Conservation (phyloP, 1,284 basidiomycete genomes). For the Trichosporon coremiiforme region DNA sequence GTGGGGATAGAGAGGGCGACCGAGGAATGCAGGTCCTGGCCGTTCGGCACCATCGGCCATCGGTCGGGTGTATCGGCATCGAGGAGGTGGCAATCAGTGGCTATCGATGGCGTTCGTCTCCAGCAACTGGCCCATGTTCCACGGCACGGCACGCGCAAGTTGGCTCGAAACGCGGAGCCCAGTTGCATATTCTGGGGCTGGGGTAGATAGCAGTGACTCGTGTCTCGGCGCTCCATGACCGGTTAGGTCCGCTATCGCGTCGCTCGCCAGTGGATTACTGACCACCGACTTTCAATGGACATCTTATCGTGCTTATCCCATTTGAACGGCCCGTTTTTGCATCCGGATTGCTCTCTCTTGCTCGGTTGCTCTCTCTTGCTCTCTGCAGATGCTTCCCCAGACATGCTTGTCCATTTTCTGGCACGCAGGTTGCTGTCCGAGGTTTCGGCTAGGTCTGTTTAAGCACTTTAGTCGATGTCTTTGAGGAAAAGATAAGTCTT, state of each 20-base stretch:
- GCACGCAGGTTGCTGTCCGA: neutral
- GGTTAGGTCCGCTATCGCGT: neutral
- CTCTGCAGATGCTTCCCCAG: neutral
- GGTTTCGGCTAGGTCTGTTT: conserved; percentile 4
- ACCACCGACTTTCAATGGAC: neutral
- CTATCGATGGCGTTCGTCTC: conserved; percentile 1
- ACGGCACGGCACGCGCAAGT: neutral
- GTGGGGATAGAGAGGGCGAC: neutral
- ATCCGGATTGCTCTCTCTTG: neutral
- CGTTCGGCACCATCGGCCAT: neutral
- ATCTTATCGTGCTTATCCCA: neutral
- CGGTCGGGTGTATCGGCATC: neutral
- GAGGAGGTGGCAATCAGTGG: neutral
- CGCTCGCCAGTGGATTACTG: neutral
- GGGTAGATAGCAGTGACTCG: neutral
- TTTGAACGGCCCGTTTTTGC: neutral
- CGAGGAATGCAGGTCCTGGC: neutral
- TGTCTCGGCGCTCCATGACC: neutral
- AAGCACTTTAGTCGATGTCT: conserved; percentile 5
- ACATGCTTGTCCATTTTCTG: too few species aligned
- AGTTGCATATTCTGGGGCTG: neutral
- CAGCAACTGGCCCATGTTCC: neutral
- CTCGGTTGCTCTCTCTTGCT: neutral
- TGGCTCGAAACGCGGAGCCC: neutral
- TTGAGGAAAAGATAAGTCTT: neutral